Conservation (phyloP, 495 filamentous ascomycete species). For the Astrocystis sublimbata region DNA sequence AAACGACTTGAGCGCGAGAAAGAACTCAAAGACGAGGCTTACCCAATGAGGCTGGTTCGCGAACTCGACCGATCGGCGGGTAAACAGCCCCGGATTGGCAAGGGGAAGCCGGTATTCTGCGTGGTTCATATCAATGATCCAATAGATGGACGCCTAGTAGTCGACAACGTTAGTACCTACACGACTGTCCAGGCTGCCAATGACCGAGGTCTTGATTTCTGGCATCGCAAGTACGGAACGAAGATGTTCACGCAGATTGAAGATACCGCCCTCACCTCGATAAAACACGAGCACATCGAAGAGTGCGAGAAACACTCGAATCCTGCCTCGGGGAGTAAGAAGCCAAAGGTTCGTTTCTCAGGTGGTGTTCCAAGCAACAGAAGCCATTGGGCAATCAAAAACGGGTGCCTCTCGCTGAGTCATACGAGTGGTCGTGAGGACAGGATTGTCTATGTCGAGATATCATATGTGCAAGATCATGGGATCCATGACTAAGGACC, state of each 20-base stretch:
- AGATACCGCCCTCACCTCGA: not conserved
- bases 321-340: not conserved
- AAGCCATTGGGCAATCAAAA: conserved; percentile 6
- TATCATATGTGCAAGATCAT: conserved; percentile 6
- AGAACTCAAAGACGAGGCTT: not conserved
- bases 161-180: conserved; percentile 14
- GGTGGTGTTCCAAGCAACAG: conserved; percentile 1
- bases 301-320: not conserved
- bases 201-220: conserved; percentile 6
- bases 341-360: not conserved
- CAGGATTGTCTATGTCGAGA: not conserved
- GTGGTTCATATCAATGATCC: conserved; percentile 3
- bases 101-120: not conserved
- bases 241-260: not conserved
- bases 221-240: conserved; percentile 8
- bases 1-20: not conserved
- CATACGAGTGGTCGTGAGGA: not conserved
- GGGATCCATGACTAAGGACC: conserved; percentile 1
- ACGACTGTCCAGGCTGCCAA: conserved; percentile 5
- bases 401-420: not conserved
- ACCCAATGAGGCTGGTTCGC: conserved; percentile 10
- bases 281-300: not conserved
- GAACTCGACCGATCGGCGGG: not conserved
- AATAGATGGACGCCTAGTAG: not conserved
- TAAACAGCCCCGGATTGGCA: not conserved